These are phyloP conservation scores for Botrytis squamosa DNA, from an alignment of 2,329 filamentous ascomycete species.

Conservation along the genomic window DNA sequence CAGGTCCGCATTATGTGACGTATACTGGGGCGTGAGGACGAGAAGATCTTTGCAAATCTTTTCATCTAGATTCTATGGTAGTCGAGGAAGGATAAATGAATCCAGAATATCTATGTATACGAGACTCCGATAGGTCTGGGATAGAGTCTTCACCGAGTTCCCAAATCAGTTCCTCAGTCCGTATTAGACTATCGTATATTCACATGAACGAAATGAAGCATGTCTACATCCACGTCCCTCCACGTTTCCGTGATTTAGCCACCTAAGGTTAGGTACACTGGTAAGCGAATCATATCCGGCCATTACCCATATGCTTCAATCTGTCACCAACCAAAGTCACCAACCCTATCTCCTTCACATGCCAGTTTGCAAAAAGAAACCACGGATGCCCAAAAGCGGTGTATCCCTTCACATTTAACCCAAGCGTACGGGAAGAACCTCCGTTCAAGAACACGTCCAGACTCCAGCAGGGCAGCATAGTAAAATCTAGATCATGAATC, in stretches of 20 bases:
- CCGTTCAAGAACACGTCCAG: neutral
- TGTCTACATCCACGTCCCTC: neutral
- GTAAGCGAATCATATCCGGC: neutral
- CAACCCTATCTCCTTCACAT: neutral
- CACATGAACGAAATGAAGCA: neutral
- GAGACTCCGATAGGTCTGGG: neutral
- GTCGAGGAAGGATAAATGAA: neutral
- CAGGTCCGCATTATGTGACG: neutral
- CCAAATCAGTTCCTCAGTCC: neutral
- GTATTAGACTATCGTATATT: neutral
- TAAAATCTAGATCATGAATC: conserved; percentile 10
- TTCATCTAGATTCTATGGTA: conserved; percentile 2
- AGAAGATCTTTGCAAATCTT: neutral
- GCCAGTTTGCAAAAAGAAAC: neutral
- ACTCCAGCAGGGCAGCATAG: neutral
- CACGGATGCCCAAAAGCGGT: neutral
- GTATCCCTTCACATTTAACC: neutral
- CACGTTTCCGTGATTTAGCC: neutral
- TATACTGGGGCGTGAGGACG: neutral
- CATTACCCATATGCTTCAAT: neutral
- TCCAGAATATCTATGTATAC: neutral
- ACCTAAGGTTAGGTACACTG: neutral
- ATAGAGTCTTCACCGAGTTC: neutral
- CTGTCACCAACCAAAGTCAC: neutral
- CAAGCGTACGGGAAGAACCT: neutral